Evolutionary conservation across 2,329 filamentous ascomycete species (phyloP).

Genomic region (Curvularia sp.): DNA sequence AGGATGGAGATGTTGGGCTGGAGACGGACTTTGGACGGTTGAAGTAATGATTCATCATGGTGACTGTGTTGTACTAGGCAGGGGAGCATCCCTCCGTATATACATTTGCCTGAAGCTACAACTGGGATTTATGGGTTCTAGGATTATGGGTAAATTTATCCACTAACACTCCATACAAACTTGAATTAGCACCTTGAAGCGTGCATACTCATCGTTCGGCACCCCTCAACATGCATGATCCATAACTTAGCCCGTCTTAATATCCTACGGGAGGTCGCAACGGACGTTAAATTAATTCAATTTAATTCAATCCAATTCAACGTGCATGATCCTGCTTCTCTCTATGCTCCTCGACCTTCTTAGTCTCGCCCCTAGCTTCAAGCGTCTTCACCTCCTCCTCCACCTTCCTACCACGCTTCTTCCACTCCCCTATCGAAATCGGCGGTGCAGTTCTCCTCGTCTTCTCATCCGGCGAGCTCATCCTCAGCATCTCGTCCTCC

Average conservation of each 20-base stretch:
- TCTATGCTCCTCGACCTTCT: slow-evolving; percentile 17
- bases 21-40: slow-evolving; percentile 58
- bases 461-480: slow-evolving; percentile 30
- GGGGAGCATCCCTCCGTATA: background rate
- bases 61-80: background rate
- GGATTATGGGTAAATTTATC: background rate
- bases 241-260: too few species aligned
- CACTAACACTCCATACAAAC: background rate
- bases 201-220: background rate
- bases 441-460: slow-evolving; percentile 36
- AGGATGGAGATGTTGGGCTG: slow-evolving; percentile 61
- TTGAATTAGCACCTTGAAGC: too few species aligned
- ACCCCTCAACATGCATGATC: slow-evolving; percentile 2
- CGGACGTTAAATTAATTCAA: too few species aligned
- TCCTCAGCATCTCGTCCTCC: slow-evolving; percentile 48
- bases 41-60: slow-evolving; percentile 17
- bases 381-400: slow-evolving; percentile 15
- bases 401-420: background rate
- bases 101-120: background rate
- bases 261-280: too few species aligned
- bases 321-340: slow-evolving; percentile 2
- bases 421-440: slow-evolving; percentile 28
- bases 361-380: slow-evolving; percentile 17
- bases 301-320: too few species aligned
- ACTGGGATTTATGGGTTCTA: background rate